Conservation (phyloP, 2,329 filamentous ascomycete genomes). For the Trichoderma sp. region DNA sequence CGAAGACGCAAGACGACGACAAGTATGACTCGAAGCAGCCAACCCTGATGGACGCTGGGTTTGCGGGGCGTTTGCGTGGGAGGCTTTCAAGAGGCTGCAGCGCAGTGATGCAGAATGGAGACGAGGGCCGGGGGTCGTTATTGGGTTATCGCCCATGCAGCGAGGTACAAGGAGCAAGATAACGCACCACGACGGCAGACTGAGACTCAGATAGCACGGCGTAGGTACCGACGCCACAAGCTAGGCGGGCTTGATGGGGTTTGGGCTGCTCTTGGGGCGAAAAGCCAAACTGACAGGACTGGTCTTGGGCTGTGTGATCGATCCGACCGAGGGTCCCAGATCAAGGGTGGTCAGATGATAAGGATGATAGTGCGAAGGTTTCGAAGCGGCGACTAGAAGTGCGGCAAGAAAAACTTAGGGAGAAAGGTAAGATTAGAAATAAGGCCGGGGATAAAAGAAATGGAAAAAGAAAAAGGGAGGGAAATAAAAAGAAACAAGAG, state of each 20-base stretch:
- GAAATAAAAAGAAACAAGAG: not conserved
- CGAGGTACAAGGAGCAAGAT: conserved; percentile 10
- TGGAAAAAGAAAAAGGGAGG: not conserved
- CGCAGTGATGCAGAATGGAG: conserved; percentile 22
- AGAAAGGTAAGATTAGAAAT: not conserved
- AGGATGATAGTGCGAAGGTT: conserved; percentile 10
- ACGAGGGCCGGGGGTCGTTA: not conserved
- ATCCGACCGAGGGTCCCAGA: conserved; percentile 17
- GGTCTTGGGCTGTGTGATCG: not conserved
- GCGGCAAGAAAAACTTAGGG: not conserved
- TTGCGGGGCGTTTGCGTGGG: conserved; percentile 23
- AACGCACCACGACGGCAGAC: conserved; percentile 1
- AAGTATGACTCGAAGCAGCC: conserved; percentile 15
- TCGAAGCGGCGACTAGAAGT: not conserved
- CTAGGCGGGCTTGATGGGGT: conserved; percentile 7
- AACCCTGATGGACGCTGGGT: conserved; percentile 16
- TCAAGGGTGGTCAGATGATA: conserved; percentile 19
- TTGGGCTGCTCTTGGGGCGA: conserved; percentile 4
- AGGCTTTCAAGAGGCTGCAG: conserved; percentile 23
- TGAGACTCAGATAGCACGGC: not conserved
- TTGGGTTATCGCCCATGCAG: conserved; percentile 4
- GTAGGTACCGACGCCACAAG: conserved; percentile 20
- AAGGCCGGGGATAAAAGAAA: not conserved
- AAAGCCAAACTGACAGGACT: conserved; percentile 11
- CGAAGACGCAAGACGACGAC: not conserved